Evolutionary conservation across 768 basidiomycete genomes (phyloP).

Genomic region (Pleurotus ostreatus): DNA sequence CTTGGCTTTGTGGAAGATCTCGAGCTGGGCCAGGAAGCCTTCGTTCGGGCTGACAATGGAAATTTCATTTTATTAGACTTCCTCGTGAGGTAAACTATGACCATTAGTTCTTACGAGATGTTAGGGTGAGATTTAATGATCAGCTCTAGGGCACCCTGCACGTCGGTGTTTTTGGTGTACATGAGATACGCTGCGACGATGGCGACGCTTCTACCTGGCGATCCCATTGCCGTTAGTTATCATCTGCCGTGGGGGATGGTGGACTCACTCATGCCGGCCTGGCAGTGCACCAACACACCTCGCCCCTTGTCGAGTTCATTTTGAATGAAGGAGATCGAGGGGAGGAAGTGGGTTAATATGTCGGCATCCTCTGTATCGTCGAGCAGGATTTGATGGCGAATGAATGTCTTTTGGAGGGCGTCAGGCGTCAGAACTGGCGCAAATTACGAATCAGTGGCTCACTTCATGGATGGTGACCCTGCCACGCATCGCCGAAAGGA

Average conservation of each 20-base stretch:
- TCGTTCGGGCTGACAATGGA: constrained; percentile 67
- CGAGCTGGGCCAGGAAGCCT: constrained; percentile 77
- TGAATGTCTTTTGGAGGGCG: constrained; percentile 58
- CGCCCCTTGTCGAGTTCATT: constrained; percentile 70
- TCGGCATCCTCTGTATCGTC: constrained; percentile 77
- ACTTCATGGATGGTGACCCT: constrained; percentile 65
- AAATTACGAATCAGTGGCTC: constrained; percentile 11
- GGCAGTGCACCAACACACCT: constrained; percentile 86
- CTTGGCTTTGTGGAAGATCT: constrained; percentile 70
- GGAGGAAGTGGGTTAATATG: constrained; percentile 71
- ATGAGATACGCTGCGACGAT: constrained; percentile 89
- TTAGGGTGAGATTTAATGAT: constrained; percentile 64
- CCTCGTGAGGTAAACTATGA: background rate
- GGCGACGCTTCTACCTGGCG: constrained; percentile 76
- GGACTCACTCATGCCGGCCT: constrained; percentile 80
- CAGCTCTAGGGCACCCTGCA: constrained; percentile 60
- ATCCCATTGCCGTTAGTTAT: background rate
- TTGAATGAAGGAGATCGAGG: constrained; percentile 81
- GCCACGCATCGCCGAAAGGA: constrained; percentile 72
- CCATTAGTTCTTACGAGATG: constrained; percentile 48
- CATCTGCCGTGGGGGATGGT: no score
- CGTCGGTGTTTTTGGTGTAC: constrained; percentile 58
- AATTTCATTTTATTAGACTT: background rate
- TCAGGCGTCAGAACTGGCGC: background rate
- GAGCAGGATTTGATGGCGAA: constrained; percentile 72